Evolutionary conservation across 148 eudicot genomes (phyloP), one percentile per base, ranked within the genome.

Genomic region (Camellia lanceoleosa): DNA sequence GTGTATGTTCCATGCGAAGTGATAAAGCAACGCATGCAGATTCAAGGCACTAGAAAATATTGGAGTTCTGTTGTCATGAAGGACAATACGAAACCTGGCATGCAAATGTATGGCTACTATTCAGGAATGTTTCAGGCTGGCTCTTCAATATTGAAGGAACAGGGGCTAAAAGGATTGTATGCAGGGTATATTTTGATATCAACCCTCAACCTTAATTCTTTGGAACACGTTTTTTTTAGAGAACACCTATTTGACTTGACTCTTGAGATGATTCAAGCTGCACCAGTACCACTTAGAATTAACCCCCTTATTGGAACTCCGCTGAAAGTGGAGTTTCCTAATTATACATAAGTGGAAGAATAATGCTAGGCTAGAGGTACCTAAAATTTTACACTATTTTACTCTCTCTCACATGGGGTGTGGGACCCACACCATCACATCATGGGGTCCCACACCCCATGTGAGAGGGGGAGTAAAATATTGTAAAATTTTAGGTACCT

Each of bases 1-100:
- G 78, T 94, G 73, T 94, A 94, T 76, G 98, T 94, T 81, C 98
- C 98, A 52, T 92, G 98, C 86, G 98, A 94, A 87, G 98, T 94
- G 82, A 91, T 94, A 70, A 94, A 94, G 87, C 98, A 91, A 87
- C 93, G 98, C 42, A 94, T 94, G 98, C 98, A 94, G 85, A 89
- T 94, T 84, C 98, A 94, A 87, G 97, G 98, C 74, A 88, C 94
- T 60, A 88, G 82, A 70, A 82, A 81, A 66, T 91, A 94, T 81
- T 94, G 98, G 98, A 86, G 83, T 85, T 82, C 94, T 61, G 82
- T 92, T 68, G 85, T 88, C 56, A 74, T 87, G 64, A 90, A 88
- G 68, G 84, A 89, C 59, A 80, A 72, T 72, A 82, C 75, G 74
- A 89, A 89, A 77, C 90, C 90, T 81, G 92, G 90, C 79, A 85